These are phyloP conservation scores for Aspergillus sp. DNA, from an alignment of 2,329 filamentous ascomycete species.

Conservation along the genomic window DNA sequence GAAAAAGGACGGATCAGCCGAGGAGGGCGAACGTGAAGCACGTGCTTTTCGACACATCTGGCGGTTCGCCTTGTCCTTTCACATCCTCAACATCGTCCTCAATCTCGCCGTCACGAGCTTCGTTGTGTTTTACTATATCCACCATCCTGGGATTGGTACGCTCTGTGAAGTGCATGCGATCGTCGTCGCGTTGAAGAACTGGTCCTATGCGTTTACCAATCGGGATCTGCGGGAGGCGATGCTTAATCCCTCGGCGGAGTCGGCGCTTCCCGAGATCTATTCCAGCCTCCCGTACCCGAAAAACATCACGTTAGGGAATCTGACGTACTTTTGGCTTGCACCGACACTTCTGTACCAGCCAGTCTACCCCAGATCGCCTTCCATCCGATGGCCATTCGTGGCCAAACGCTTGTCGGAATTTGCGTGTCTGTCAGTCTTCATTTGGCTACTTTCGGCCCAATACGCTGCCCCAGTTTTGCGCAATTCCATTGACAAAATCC, in stretches of 20 bases:
- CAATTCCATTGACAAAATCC: constrained; percentile 87
- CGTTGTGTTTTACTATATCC: constrained; percentile 84
- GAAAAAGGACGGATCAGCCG: constrained; percentile 54
- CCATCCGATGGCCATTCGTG: constrained; percentile 85
- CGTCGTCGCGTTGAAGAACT: constrained; percentile 93
- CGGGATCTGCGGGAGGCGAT: constrained; percentile 89
- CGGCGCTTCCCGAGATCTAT: constrained; percentile 78
- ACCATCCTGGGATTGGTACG: constrained; percentile 91
- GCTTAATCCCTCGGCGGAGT: constrained; percentile 69
- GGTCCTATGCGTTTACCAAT: constrained; percentile 95
- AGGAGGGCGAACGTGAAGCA: constrained; percentile 58
- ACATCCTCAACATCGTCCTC: constrained; percentile 78
- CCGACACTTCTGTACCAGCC: constrained; percentile 96
- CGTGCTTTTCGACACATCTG: constrained; percentile 70
- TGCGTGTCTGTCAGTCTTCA: constrained; percentile 75
- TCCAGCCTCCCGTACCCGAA: constrained; percentile 77
- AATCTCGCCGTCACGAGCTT: constrained; percentile 78
- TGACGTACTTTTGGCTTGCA: constrained; percentile 97
- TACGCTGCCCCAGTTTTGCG: constrained; percentile 86
- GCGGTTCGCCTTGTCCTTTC: constrained; percentile 74
- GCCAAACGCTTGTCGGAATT: constrained; percentile 77
- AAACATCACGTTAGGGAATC: constrained; percentile 84
- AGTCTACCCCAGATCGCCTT: constrained; percentile 80
- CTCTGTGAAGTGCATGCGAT: constrained; percentile 87
- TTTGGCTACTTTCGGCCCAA: constrained; percentile 93